Percentiles rank a stretch among this genome's conserved stretches.
phyloP scores from a whole-genome alignment of 2,329 filamentous ascomycete species.

The Blastomyces gilchristii region DNA sequence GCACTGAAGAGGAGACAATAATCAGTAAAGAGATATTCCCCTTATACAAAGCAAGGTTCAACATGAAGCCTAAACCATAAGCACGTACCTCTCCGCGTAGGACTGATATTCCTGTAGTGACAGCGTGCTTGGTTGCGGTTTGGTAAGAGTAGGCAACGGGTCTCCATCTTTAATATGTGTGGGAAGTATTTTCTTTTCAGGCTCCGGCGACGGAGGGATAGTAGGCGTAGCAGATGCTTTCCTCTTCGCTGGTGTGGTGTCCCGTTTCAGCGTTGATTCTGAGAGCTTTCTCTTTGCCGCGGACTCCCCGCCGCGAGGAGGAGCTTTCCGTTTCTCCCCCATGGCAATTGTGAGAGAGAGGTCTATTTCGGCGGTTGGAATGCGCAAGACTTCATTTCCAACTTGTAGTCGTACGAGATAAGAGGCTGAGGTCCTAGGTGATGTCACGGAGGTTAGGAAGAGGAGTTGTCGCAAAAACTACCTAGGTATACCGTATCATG shows the following conservation, averaged over 20 bases:
- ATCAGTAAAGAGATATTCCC: slow-evolving; percentile 15
- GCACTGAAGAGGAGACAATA: slow-evolving; percentile 31
- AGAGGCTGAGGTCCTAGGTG: neutral
- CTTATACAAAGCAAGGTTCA: neutral
- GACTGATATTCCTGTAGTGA: slow-evolving; percentile 48
- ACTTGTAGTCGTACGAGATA: neutral
- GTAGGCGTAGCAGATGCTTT: slow-evolving; percentile 25
- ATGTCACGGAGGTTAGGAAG: neutral
- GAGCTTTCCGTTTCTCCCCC: slow-evolving; percentile 36
- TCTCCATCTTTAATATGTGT: slow-evolving; percentile 44
- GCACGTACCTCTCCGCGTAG: slow-evolving; percentile 43
- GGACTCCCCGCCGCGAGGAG: slow-evolving; percentile 29
- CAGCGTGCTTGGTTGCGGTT: slow-evolving; percentile 41
- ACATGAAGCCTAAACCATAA: neutral
- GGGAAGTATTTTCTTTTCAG: slow-evolving; percentile 38
- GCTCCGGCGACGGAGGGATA: slow-evolving; percentile 23
- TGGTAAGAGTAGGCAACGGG: slow-evolving; percentile 43
- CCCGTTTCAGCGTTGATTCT: slow-evolving; percentile 28
- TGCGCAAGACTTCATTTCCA: neutral
- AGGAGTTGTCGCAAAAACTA: no score
- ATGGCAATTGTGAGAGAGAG: slow-evolving; percentile 16
- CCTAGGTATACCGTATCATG: no score
- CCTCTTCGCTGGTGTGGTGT: slow-evolving; percentile 23
- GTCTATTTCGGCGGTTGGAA: slow-evolving; percentile 9
- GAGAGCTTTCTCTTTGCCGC: slow-evolving; percentile 35